A percentile compares a stretch with the other conserved stretches of the same genome.
These are phyloP conservation scores for Colletotrichum incanum DNA, from an alignment of 2,329 filamentous ascomycete species.

Conservation along the genomic window DNA sequence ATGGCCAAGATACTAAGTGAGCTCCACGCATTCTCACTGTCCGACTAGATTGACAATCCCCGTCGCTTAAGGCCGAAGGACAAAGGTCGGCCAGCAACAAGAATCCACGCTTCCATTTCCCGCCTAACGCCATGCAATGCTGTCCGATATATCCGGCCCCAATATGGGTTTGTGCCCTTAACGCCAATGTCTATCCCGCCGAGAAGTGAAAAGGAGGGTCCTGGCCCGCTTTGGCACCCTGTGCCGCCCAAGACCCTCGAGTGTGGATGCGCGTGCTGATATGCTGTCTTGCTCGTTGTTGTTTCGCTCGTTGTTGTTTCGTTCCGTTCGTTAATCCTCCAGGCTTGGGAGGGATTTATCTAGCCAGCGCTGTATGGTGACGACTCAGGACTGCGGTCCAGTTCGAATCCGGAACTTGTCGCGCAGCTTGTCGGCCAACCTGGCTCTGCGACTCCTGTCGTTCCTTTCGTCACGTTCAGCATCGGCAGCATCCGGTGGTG, in stretches of 20 bases:
- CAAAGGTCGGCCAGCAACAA: conserved; percentile 11
- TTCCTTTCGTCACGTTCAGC: conserved; percentile 51
- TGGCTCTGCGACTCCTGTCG: conserved; percentile 58
- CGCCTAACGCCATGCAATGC: conserved; percentile 45
- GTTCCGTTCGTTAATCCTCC: conserved; percentile 13
- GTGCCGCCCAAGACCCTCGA: not conserved
- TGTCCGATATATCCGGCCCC: conserved; percentile 18
- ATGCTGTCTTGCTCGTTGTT: conserved; percentile 11
- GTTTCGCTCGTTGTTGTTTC: conserved; percentile 5
- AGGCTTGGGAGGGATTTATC: not conserved
- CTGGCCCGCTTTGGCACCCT: conserved; percentile 7
- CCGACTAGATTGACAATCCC: conserved; percentile 3
- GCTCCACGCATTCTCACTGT: not conserved
- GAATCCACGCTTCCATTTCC: conserved; percentile 10
- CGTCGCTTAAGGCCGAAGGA: conserved; percentile 8
- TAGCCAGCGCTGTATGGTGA: not conserved
- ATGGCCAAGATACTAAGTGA: not conserved
- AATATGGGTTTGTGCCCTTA: conserved; percentile 21
- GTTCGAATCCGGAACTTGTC: conserved; percentile 70
- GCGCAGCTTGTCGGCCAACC: conserved; percentile 65
- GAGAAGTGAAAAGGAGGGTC: conserved; percentile 15
- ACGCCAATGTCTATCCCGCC: conserved; percentile 26
- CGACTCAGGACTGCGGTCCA: conserved; percentile 54
- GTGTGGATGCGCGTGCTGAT: conserved; percentile 11
- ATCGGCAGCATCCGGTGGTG: conserved; percentile 38